phyloP scores from a whole-genome alignment of 2,329 filamentous ascomycete genomes.

The Fusarium gaditjirri region DNA sequence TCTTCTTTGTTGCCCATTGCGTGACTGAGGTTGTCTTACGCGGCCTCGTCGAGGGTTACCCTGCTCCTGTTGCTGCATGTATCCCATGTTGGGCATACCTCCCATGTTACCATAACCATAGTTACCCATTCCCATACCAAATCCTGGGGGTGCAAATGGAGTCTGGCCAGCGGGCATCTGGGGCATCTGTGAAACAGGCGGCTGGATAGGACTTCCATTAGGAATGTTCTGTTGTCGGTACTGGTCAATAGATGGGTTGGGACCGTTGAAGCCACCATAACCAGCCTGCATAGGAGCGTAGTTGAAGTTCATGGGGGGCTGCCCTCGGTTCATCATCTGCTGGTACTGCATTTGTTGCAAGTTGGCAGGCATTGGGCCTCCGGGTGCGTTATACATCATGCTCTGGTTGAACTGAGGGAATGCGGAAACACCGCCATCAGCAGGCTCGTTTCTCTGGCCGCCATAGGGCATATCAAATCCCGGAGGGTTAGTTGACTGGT shows the following conservation, averaged over 20 bases:
- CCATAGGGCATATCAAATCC: conserved; percentile 65
- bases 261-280: conserved; percentile 62
- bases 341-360: conserved; percentile 69
- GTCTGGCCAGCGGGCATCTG: conserved; percentile 57
- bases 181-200: conserved; percentile 56
- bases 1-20: conserved; percentile 24
- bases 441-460: conserved; percentile 63
- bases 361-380: conserved; percentile 57
- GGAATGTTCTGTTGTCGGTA: conserved; percentile 63
- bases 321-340: conserved; percentile 66
- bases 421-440: conserved; percentile 60
- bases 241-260: conserved; percentile 63
- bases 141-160: conserved; percentile 62
- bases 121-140: conserved; percentile 58
- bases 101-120: conserved; percentile 59
- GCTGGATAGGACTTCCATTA: conserved; percentile 64
- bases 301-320: conserved; percentile 66
- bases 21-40: conserved; percentile 55
- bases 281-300: conserved; percentile 67
- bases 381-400: conserved; percentile 62
- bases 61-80: conserved; percentile 64
- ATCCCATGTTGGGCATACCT: conserved; percentile 61
- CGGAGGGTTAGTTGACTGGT: conserved; percentile 51
- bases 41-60: conserved; percentile 67
- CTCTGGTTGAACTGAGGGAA: conserved; percentile 64